A percentile compares a stretch with the other conserved stretches of the same genome.
Evolutionary conservation across 169 alveolate genomes (phyloP).

Genomic region (Eimeria maxima): DNA sequence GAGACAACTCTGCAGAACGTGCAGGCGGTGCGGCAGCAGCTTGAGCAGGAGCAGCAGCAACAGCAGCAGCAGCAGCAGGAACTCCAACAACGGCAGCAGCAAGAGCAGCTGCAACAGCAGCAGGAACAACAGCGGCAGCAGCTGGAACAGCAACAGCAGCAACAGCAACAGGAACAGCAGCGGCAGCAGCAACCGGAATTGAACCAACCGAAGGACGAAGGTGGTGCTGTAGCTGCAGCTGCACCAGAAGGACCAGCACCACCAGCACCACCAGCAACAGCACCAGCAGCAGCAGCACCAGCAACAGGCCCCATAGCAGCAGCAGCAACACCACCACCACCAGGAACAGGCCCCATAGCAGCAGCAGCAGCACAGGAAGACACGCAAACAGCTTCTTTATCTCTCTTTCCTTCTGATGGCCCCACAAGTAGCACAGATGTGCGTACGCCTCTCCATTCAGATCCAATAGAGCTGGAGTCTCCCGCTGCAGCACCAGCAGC

Average conservation of each 20-base stretch:
- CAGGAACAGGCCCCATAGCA: too few species aligned
- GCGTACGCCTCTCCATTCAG: not conserved
- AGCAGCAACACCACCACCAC: not conserved
- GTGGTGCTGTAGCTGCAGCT: not conserved
- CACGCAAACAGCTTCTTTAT: not conserved
- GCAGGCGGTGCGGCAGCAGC: not conserved
- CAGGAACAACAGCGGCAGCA: not conserved
- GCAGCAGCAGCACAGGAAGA: not conserved
- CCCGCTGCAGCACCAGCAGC: conserved; percentile 24
- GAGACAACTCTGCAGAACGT: conserved; percentile 9
- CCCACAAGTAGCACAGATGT: conserved; percentile 29
- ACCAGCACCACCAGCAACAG: not conserved
- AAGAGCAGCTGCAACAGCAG: conserved; percentile 16
- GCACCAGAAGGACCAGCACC: not conserved
- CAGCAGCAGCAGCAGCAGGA: not conserved
- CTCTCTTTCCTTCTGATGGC: conserved; percentile 14
- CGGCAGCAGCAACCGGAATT: not conserved
- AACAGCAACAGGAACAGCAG: not conserved
- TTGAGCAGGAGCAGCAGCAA: conserved; percentile 27
- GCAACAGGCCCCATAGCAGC: not conserved
- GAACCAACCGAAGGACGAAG: not conserved
- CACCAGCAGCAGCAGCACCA: not conserved
- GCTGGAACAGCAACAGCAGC: conserved; percentile 6
- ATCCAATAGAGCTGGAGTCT: not conserved
- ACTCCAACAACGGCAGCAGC: conserved; percentile 13